Evolutionary conservation across 106 monocot genomes (phyloP).

Genomic region (Allium fistulosum): DNA sequence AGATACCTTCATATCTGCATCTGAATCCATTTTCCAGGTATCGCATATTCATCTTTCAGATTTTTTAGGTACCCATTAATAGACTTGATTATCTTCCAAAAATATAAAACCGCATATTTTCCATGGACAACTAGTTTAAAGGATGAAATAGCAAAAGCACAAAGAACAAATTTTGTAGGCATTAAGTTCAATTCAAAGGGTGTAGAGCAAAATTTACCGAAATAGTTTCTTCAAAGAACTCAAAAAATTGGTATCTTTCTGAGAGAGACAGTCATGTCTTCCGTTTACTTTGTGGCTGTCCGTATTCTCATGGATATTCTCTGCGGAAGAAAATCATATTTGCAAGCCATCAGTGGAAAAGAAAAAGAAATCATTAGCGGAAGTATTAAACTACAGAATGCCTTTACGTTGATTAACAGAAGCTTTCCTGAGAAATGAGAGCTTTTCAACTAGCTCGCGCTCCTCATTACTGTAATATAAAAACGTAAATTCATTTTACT

Average conservation of each 20-base stretch:
- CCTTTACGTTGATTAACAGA: slow-evolving; percentile 8
- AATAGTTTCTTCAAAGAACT: slow-evolving; percentile 53
- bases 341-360: background rate
- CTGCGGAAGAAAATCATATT: background rate
- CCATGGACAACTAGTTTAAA: too few relatives aligned
- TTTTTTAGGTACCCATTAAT: background rate
- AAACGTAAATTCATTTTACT: background rate
- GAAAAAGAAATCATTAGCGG: slow-evolving; percentile 6
- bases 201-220: slow-evolving; percentile 33
- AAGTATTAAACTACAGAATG: background rate
- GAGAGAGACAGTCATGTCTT: slow-evolving; percentile 1
- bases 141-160: background rate
- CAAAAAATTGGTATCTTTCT: slow-evolving; percentile 24
- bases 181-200: background rate
- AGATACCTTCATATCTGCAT: background rate
- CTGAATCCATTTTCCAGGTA: background rate
- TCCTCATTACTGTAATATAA: slow-evolving; percentile 41
- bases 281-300: slow-evolving; percentile 13
- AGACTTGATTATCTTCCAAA: background rate
- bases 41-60: background rate
- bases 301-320: slow-evolving; percentile 3
- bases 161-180: background rate
- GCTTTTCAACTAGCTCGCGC: slow-evolving; percentile 44
- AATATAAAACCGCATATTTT: background rate
- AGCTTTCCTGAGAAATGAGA: slow-evolving; percentile 38